Evolutionary conservation across 2,329 filamentous ascomycete species (phyloP).

Genomic region (Aspergillus awamori): DNA sequence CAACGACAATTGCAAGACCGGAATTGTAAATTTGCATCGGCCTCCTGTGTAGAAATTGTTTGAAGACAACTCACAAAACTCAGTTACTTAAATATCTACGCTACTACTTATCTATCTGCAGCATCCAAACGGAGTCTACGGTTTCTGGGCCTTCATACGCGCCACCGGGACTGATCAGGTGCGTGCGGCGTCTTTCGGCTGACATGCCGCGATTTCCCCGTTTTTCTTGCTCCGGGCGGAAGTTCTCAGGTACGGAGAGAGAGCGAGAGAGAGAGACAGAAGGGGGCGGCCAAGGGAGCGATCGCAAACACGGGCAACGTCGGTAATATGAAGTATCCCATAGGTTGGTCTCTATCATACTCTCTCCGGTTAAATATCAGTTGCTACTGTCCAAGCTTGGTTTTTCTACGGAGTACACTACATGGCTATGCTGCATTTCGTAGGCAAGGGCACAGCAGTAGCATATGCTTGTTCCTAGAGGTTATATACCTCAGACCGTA

Average conservation of each 20-base stretch:
- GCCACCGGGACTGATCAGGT: constrained; percentile 6
- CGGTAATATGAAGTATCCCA: not conserved
- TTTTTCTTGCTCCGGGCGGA: constrained; percentile 7
- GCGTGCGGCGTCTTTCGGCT: constrained; percentile 15
- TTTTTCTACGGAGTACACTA: not conserved
- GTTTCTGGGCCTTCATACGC: not conserved
- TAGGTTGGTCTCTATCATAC: not conserved
- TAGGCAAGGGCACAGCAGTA: not conserved
- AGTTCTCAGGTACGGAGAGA: not conserved
- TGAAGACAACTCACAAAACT: not conserved
- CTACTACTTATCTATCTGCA: not conserved
- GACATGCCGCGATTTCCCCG: constrained; percentile 10
- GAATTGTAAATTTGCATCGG: not conserved
- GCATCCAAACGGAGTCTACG: not conserved
- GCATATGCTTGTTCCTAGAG: not conserved
- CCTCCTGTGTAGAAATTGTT: not conserved
- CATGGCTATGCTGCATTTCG: not conserved
- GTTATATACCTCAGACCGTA: not conserved
- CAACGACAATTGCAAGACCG: not conserved
- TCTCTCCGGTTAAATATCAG: not conserved
- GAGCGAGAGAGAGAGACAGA: not conserved
- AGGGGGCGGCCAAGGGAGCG: not conserved
- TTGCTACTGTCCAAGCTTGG: not conserved
- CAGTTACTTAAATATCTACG: not conserved
- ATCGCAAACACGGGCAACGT: too few species aligned